phyloP scores from a whole-genome alignment of 768 basidiomycete genomes.

The Lyophyllum semitale region DNA sequence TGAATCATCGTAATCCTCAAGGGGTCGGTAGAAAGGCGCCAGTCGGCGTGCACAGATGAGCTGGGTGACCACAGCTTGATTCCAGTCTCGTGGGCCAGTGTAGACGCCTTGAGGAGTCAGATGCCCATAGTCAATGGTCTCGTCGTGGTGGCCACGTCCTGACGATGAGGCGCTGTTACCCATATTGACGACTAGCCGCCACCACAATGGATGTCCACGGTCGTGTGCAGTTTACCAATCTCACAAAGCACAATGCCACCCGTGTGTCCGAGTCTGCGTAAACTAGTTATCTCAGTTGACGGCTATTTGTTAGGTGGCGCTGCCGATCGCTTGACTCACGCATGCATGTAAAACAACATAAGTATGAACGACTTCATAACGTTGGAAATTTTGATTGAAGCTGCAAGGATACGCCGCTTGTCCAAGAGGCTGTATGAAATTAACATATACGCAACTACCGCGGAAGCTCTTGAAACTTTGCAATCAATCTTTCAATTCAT shows the following conservation, averaged over 20 bases:
- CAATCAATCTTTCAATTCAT: no score
- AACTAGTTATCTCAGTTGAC: conserved; percentile 34
- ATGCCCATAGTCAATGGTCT: conserved; percentile 81
- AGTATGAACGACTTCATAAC: no score
- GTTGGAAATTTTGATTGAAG: no score
- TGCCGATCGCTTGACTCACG: conserved; percentile 13
- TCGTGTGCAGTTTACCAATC: neutral
- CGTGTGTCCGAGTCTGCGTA: conserved; percentile 5
- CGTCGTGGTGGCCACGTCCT: conserved; percentile 73
- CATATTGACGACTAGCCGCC: conserved; percentile 44
- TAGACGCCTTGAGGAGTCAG: conserved; percentile 87
- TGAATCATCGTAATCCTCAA: conserved; percentile 88
- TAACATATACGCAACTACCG: no score
- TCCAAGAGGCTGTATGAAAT: no score
- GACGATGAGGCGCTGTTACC: conserved; percentile 83
- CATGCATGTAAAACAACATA: no score
- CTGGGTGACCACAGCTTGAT: conserved; percentile 81
- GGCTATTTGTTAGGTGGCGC: conserved; percentile 42
- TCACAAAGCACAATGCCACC: conserved; percentile 11
- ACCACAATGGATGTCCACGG: conserved; percentile 2
- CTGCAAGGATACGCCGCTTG: no score
- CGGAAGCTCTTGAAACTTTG: no score
- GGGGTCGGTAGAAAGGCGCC: conserved; percentile 94
- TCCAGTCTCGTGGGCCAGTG: conserved; percentile 85
- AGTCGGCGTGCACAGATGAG: conserved; percentile 86